Conservation (phyloP, 1,284 basidiomycete genomes). For the Tilletia walkeri region DNA sequence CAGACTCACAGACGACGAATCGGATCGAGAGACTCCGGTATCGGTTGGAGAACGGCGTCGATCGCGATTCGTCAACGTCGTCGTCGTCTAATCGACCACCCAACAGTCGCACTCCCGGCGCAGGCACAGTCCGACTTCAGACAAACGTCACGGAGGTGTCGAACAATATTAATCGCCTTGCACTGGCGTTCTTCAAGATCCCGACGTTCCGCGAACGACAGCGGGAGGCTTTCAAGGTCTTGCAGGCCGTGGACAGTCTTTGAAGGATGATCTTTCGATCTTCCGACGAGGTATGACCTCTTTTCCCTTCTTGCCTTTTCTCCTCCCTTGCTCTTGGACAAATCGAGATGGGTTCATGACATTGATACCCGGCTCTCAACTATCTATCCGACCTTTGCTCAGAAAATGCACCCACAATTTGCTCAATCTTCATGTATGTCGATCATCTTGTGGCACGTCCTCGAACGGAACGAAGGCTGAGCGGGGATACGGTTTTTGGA, state of each 20-base stretch:
- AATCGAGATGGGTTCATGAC: no score
- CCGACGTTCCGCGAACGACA: conserved; percentile 12
- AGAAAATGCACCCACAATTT: not conserved
- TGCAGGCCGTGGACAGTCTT: not conserved
- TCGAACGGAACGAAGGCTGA: no score
- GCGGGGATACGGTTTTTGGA: no score
- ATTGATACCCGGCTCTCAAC: no score
- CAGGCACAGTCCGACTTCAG: not conserved
- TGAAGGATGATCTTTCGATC: not conserved
- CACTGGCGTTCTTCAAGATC: conserved; percentile 12
- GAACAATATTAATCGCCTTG: conserved; percentile 13
- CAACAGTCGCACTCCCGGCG: not conserved
- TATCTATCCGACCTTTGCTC: no score
- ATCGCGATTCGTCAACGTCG: not conserved
- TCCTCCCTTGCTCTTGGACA: not conserved
- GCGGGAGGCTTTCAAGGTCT: conserved; percentile 11
- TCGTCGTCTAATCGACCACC: not conserved
- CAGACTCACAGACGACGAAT: conserved; percentile 3
- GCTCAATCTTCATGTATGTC: not conserved
- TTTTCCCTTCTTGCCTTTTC: not conserved
- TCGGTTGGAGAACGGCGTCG: conserved; percentile 10
- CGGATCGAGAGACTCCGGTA: conserved; percentile 13
- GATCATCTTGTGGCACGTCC: no score
- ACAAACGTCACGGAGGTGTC: conserved; percentile 11
- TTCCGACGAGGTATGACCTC: not conserved